A percentile compares a stretch with the other conserved stretches of the same genome.
These are phyloP conservation scores for Penicillium mononematosum DNA, from an alignment of 495 filamentous ascomycete genomes.

Conservation along the genomic window DNA sequence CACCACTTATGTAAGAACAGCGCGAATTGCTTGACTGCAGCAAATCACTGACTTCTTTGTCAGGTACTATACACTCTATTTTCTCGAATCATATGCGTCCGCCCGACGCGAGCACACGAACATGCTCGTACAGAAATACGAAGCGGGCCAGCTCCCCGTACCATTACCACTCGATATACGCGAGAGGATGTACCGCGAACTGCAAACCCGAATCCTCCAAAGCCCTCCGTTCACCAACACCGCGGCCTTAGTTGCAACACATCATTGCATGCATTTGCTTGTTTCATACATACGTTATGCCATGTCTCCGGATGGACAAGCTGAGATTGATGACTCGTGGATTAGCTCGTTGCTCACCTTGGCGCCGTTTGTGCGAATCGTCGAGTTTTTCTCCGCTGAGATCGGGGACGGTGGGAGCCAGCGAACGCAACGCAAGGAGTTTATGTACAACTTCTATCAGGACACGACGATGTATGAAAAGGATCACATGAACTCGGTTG, in stretches of 20 bases:
- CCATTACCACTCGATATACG: constrained; percentile 36
- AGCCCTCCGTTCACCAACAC: constrained; percentile 47
- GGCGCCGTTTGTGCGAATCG: constrained; percentile 42
- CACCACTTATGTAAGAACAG: constrained; percentile 40
- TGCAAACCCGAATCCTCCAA: constrained; percentile 43
- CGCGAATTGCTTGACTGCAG: background rate
- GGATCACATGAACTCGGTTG: constrained; percentile 41
- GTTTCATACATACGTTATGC: constrained; percentile 43
- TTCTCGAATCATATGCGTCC: constrained; percentile 41
- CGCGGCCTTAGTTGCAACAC: constrained; percentile 42
- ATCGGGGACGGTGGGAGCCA: constrained; percentile 46
- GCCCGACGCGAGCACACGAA: constrained; percentile 46
- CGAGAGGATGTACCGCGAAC: constrained; percentile 38
- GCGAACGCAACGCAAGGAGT: constrained; percentile 45
- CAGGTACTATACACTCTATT: constrained; percentile 47
- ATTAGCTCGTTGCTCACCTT: constrained; percentile 45
- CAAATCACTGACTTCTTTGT: constrained; percentile 6
- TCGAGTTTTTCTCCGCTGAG: constrained; percentile 49
- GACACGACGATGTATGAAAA: constrained; percentile 39
- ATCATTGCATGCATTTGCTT: constrained; percentile 47
- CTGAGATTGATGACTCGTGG: constrained; percentile 40
- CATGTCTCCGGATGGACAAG: constrained; percentile 30
- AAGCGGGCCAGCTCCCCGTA: constrained; percentile 41
- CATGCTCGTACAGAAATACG: constrained; percentile 40
- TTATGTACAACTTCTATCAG: constrained; percentile 47